phyloP scores from a whole-genome alignment of 257 asterid species.

The Datura wrightii region DNA sequence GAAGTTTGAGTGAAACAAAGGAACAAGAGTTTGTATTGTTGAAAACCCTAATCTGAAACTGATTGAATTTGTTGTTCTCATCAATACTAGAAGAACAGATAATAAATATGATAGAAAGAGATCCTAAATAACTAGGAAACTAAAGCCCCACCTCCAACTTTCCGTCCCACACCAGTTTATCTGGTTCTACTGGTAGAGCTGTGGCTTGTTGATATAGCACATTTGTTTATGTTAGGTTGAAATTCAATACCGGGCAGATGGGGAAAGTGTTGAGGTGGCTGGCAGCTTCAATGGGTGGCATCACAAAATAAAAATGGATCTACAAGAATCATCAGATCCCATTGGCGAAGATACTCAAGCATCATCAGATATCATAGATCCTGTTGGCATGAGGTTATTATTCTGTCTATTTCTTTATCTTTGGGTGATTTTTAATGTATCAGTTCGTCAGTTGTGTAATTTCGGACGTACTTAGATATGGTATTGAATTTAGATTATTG shows the following conservation, averaged over 20 bases:
- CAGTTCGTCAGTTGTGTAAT: background rate
- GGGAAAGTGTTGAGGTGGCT: constrained; percentile 77
- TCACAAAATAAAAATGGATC: constrained; percentile 67
- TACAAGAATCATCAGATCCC: constrained; percentile 41
- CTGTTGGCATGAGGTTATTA: constrained; percentile 52
- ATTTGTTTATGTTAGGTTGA: constrained; percentile 66
- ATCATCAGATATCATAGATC: constrained; percentile 46
- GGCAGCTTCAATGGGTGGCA: constrained; percentile 99
- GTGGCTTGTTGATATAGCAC: constrained; percentile 37
- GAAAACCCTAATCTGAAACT: background rate
- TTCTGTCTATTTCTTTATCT: constrained; percentile 9
- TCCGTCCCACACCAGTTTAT: background rate
- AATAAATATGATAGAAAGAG: constrained; percentile 20
- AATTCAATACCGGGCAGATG: constrained; percentile 67
- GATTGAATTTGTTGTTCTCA: background rate
- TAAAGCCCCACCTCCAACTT: background rate
- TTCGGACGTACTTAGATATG: background rate
- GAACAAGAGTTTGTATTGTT: background rate
- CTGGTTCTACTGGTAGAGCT: background rate
- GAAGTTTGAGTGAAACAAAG: background rate
- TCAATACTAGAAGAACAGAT: background rate
- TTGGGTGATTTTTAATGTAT: background rate
- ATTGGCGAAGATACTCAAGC: constrained; percentile 43
- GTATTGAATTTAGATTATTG: background rate
- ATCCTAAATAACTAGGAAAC: background rate